Evolutionary conservation across 768 basidiomycete genomes (phyloP), one percentile per base, ranked within the genome.

Genomic region (Infundibulicybe gibba): DNA sequence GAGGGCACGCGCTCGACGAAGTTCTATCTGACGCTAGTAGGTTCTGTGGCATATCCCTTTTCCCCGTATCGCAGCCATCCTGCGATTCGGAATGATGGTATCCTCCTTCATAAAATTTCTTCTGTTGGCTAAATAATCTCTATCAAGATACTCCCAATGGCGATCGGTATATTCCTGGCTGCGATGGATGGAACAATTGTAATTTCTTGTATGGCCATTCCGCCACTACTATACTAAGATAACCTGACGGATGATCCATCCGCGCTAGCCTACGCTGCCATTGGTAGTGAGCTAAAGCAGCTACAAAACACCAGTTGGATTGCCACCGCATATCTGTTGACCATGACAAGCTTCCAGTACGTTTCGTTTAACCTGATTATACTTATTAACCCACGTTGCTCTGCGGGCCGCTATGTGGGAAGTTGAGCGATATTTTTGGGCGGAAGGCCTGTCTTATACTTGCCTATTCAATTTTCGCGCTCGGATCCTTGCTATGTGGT

Each of bases 271-370:
- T 79, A 77, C 50, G 76, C 78, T 9, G 64, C 74, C 0, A 81
- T 81, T 46, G 79, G 79, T 19, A 78, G 74, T 54, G 80, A 83
- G 50, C 62, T 85, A 3, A 72, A 81, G 5, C 73, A 80, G 56
- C 69, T 85, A 3, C 79, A 83, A 50, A 82, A 76, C 47, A 80
- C 81, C 0, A 81, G 80, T 51, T 85, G 81, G 81, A 79, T 85
- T 21, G 77, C 80, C 3, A 83, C 81, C 0, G 75, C 76, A 0
- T 83, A 83, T 54, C 71, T 85, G 65, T 58, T 85, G 45, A 80
- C 80, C 0, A 61, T 78, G 33, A 78, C 81, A 0, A 79, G 75
- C 48, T 79, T 83, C 51, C 82, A 83, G 81, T 83, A 39, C 3
- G 58, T 25, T 17, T 32, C 33, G 6, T 10, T 13, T 19, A 14